These are phyloP conservation scores for Annona cherimola DNA, from an alignment of 164 flowering plant genomes.

Conservation along the genomic window DNA sequence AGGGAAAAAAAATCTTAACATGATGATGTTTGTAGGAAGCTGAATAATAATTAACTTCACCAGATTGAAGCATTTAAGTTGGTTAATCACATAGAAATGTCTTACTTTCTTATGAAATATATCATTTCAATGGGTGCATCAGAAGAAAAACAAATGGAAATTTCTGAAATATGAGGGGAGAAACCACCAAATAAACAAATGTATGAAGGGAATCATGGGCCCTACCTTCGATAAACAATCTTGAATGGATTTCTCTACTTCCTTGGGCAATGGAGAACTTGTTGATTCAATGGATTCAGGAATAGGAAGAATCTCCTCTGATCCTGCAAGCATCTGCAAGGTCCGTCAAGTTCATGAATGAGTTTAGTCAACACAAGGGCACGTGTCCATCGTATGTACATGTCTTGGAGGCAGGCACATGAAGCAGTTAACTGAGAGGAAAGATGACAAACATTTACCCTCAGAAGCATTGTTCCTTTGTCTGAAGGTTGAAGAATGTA, in stretches of 20 bases:
- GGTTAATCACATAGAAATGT: too few relatives aligned
- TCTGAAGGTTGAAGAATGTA: conserved; percentile 82
- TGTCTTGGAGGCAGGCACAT: too few relatives aligned
- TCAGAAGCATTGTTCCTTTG: conserved; percentile 75
- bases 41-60: too few relatives aligned
- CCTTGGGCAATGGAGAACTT: conserved; percentile 30
- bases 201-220: not conserved
- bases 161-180: not conserved
- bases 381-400: too few relatives aligned
- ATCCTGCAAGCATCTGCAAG: conserved; percentile 71
- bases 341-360: not conserved
- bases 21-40: too few relatives aligned
- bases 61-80: too few relatives aligned
- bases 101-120: not conserved
- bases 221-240: conserved; percentile 46
- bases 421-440: too few relatives aligned
- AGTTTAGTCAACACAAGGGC: not conserved
- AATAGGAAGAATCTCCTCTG: conserved; percentile 65
- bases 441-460: conserved; percentile 34
- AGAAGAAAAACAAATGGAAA: not conserved
- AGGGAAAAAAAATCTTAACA: too few relatives aligned
- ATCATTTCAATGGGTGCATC: not conserved
- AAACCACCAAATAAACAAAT: not conserved
- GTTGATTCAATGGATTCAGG: conserved; percentile 33
- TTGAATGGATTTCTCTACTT: conserved; percentile 44